These are phyloP conservation scores for Ceratocystis huliohia DNA, from an alignment of 2,329 filamentous ascomycete genomes.

Conservation along the genomic window DNA sequence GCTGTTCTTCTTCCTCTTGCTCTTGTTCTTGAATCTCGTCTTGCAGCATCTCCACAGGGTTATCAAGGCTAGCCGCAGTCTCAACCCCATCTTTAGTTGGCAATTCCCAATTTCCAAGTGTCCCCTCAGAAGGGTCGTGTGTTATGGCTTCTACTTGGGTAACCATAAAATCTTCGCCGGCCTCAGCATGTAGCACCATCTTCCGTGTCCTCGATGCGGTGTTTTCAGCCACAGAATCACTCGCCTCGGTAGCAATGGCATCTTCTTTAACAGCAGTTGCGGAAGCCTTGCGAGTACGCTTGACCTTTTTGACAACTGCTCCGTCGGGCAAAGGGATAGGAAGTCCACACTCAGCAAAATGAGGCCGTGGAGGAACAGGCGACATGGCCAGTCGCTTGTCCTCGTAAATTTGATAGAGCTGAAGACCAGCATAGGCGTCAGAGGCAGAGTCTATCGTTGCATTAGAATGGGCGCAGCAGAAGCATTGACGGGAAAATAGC, in stretches of 20 bases:
- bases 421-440: constrained; percentile 68
- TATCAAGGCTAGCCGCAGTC: neutral
- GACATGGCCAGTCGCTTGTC: constrained; percentile 50
- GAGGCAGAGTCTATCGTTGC: constrained; percentile 53
- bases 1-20: constrained; percentile 1
- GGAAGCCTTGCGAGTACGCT: constrained; percentile 2
- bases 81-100: neutral
- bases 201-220: neutral
- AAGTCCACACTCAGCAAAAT: constrained; percentile 51
- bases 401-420: constrained; percentile 62
- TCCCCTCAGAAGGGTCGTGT: neutral
- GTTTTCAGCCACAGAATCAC: neutral
- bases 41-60: neutral
- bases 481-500: neutral
- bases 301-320: constrained; percentile 25
- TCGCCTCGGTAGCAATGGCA: neutral
- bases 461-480: neutral
- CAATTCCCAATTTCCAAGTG: neutral
- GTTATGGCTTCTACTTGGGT: constrained; percentile 4
- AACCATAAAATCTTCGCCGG: neutral
- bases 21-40: constrained; percentile 12
- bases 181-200: neutral
- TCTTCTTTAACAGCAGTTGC: neutral
- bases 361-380: constrained; percentile 59
- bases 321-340: constrained; percentile 48